phyloP scores from a whole-genome alignment of 495 filamentous ascomycete species.

The Trichoderma reesei region DNA sequence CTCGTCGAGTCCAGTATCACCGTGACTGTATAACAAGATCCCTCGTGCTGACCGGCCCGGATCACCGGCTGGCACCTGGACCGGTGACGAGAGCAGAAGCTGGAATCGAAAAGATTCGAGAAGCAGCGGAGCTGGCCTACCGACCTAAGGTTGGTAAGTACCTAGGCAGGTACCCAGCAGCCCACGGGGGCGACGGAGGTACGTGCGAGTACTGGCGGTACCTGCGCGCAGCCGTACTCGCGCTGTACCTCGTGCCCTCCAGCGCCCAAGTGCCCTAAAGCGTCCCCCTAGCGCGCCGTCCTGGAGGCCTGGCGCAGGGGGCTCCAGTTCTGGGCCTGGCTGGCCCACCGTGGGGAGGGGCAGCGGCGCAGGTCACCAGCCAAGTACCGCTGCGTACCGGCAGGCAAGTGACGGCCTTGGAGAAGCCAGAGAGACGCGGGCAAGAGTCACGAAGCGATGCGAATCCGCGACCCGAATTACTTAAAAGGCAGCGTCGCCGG shows the following conservation, averaged over 20 bases:
- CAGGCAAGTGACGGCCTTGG: background rate
- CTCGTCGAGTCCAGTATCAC: no score
- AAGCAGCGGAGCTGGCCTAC: background rate
- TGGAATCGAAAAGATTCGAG: background rate
- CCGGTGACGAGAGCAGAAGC: background rate
- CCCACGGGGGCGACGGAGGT: background rate
- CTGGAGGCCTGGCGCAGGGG: background rate
- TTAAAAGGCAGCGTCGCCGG: background rate
- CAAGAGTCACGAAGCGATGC: conserved; percentile 8
- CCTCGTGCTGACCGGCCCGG: background rate
- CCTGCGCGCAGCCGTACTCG: background rate
- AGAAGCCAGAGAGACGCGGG: background rate
- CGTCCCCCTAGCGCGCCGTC: background rate
- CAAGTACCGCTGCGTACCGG: conserved; percentile 1
- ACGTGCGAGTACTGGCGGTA: background rate
- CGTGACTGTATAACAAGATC: no score
- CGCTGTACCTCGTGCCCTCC: background rate
- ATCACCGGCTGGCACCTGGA: background rate
- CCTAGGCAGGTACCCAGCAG: no score
- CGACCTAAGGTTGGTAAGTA: no score
- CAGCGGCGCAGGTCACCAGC: conserved; percentile 1
- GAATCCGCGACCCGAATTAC: background rate
- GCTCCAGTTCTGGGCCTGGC: conserved; percentile 7
- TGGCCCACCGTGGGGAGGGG: conserved; percentile 3
- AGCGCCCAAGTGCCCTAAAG: no score